Conservation (phyloP, 2,329 filamentous ascomycete genomes). For the Fusarium illudens region DNA sequence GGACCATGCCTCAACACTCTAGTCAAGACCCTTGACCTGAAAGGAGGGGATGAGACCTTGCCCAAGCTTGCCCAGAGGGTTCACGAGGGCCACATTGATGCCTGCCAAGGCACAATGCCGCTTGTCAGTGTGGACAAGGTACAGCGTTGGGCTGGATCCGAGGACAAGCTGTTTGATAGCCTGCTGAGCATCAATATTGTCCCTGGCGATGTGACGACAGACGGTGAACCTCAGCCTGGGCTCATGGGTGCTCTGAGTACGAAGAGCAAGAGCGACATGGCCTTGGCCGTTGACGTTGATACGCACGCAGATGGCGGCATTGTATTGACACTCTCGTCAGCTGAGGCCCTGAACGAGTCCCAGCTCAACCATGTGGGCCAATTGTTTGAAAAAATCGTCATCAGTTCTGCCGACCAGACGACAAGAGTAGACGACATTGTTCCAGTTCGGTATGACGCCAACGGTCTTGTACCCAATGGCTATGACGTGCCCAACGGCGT, state of each 20-base stretch:
- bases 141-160: slow-evolving; percentile 13
- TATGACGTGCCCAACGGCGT: not conserved
- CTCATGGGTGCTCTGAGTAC: not conserved
- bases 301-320: slow-evolving; percentile 13
- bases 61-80: not conserved
- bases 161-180: slow-evolving; percentile 21
- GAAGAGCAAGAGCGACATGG: slow-evolving; percentile 16
- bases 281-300: slow-evolving; percentile 16
- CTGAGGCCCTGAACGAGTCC: not conserved
- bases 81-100: not conserved
- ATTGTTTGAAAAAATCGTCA: slow-evolving; percentile 6
- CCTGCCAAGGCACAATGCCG: slow-evolving; percentile 1
- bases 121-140: slow-evolving; percentile 13
- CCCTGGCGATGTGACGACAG: rapidly evolving
- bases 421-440: not conserved
- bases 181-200: slow-evolving; percentile 16
- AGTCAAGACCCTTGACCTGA: not conserved
- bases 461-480: not conserved
- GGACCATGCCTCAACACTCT: slow-evolving; percentile 22
- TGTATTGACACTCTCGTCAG: slow-evolving; percentile 1
- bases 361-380: not conserved
- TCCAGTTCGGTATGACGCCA: not conserved
- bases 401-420: not conserved
- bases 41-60: not conserved
- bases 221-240: not conserved